Conservation (phyloP, 345 rosid genomes). For the Triadica sebifera region DNA sequence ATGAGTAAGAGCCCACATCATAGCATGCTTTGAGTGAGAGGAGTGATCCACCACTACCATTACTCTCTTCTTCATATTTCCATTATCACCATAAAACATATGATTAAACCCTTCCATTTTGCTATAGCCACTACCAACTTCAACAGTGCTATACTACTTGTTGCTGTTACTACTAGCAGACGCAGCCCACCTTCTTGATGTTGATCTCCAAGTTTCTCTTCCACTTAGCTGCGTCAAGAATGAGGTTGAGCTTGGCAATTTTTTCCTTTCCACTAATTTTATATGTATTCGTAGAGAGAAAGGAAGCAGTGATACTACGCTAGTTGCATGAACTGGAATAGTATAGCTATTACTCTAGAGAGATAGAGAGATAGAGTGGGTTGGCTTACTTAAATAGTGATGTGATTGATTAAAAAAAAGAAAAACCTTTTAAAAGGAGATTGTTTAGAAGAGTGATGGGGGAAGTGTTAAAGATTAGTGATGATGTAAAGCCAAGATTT, state of each 20-base stretch:
- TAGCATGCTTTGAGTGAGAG: conserved; percentile 78
- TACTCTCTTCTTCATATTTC: conserved; percentile 62
- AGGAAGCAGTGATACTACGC: not conserved
- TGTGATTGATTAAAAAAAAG: too few relatives aligned
- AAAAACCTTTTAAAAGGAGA: too few relatives aligned
- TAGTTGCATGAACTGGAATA: not conserved
- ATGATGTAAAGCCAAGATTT: conserved; percentile 30
- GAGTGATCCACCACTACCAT: conserved; percentile 88
- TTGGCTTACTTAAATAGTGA: not conserved
- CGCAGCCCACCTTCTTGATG: conserved; percentile 54
- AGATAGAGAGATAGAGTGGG: not conserved
- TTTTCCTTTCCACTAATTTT: not conserved
- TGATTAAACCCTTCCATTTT: conserved; percentile 55
- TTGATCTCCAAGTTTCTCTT: conserved; percentile 57
- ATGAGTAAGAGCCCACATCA: conserved; percentile 99
- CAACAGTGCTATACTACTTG: conserved; percentile 14
- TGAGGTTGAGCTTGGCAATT: conserved; percentile 44
- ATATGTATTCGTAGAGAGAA: not conserved
- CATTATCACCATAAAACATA: conserved; percentile 22
- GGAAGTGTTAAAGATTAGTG: not conserved
- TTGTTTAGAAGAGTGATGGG: not conserved
- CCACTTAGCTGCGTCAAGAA: conserved; percentile 58
- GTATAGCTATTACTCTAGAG: conserved; percentile 1
- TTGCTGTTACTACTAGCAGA: not conserved
- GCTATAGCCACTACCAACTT: conserved; percentile 6